Evolutionary conservation across 2,329 filamentous ascomycete genomes (phyloP), one percentile per base, ranked within the genome.

Genomic region (Colletotrichum gloeosporioides): DNA sequence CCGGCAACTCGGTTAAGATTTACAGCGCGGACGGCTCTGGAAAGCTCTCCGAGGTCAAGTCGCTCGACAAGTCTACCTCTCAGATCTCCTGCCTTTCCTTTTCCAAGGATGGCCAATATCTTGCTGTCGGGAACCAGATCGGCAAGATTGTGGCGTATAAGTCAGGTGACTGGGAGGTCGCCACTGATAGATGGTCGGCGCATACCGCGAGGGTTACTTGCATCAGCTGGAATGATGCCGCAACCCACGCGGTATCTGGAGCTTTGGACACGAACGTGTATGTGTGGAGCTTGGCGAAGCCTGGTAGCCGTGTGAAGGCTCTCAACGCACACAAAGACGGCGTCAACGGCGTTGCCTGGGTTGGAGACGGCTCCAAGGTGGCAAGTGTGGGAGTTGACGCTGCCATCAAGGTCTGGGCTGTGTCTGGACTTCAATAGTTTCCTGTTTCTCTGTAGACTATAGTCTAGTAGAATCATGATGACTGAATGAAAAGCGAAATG

Each of bases 291-390:
- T 85, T 98, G 72, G 89, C 88, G 53, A 95, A 95, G 82, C 96
- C 96, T 1, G 96, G 95, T 4, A 95, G 95, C 85, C 91, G 96
- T 79, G 91, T 98, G 79, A 96, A 97, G 87, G 93, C 93, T 16
- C 86, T 92, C 27, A 98, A 98, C 82, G 96, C 96, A 66, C 97
- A 99, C 87, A 98, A 98, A 87, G 97, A 99, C 82, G 97, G 97
- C 12, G 96, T 99, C 22, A 95, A 94, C 79, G 96, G 95, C 18
- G 94, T 99, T 18, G 90, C 90, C 15, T 99, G 96, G 96, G 89
- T 95, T 16, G 90, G 89, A 32, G 92, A 90, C 10, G 88, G 89
- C 74, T 64, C 36, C 29, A 95, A 91, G 86, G 89, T 99, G 66
- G 92, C 95, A 12, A 98, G 94, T 79, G 92, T 92, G 6, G 97